A percentile compares a stretch with the other conserved stretches of the same genome.
Evolutionary conservation across 768 basidiomycete genomes (phyloP).

Genomic region (Mycena olivaceomarginata): DNA sequence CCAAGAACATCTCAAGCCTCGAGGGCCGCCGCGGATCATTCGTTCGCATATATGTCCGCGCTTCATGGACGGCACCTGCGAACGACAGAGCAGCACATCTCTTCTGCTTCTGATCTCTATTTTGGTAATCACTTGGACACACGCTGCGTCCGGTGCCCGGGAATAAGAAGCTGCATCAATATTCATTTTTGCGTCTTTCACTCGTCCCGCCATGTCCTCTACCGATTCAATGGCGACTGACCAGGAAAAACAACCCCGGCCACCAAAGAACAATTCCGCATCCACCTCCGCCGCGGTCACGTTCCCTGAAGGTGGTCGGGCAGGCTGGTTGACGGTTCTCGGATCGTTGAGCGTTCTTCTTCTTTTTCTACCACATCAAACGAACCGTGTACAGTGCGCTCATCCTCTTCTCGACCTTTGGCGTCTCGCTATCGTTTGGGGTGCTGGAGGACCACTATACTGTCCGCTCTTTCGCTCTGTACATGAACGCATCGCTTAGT

Average conservation of each 20-base stretch:
- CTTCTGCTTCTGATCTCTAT: slow-evolving; percentile 38
- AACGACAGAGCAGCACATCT: slow-evolving; percentile 30
- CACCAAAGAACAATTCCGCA: background rate
- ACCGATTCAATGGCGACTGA: slow-evolving; percentile 31
- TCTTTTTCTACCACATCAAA: background rate
- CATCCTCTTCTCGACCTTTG: slow-evolving; percentile 43
- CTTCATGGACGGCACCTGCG: slow-evolving; percentile 32
- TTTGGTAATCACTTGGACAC: slow-evolving; percentile 31
- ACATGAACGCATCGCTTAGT: background rate
- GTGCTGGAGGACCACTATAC: slow-evolving; percentile 44
- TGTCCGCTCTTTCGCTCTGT: slow-evolving; percentile 12
- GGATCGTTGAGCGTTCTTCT: slow-evolving; percentile 35
- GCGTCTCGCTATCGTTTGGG: slow-evolving; percentile 42
- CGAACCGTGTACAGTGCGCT: slow-evolving; percentile 28
- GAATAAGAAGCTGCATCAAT: slow-evolving; percentile 31
- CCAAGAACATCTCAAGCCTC: slow-evolving; percentile 6
- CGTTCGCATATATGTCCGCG: slow-evolving; percentile 3
- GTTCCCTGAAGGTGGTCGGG: slow-evolving; percentile 35
- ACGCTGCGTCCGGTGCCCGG: slow-evolving; percentile 26
- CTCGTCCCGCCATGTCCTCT: slow-evolving; percentile 32
- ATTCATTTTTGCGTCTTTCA: slow-evolving; percentile 4
- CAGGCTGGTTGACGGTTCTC: slow-evolving; percentile 41
- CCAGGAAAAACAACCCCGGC: slow-evolving; percentile 32
- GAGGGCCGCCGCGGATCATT: slow-evolving; percentile 35
- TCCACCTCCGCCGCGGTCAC: background rate